Conservation (phyloP, 352 stramenopile genomes). For the Globisporangium cystogenes region DNA sequence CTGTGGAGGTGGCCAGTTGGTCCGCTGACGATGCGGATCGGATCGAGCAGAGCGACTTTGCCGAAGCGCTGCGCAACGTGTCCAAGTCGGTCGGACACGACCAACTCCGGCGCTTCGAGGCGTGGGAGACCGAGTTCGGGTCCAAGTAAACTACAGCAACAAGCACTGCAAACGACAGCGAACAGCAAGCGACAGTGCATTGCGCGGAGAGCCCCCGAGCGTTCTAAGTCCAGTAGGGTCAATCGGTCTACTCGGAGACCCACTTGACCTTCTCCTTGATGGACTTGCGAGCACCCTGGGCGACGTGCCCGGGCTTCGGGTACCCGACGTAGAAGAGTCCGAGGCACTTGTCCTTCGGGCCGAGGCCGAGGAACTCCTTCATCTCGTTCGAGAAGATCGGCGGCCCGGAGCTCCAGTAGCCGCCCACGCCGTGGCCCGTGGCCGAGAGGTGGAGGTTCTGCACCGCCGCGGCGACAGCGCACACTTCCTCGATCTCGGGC, state of each 20-base stretch:
- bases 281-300: constrained; percentile 53
- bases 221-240: not conserved
- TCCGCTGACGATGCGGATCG: not conserved
- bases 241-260: constrained; percentile 18
- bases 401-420: constrained; percentile 83
- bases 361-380: constrained; percentile 72
- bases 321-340: constrained; percentile 83
- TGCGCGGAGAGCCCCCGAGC: not conserved
- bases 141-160: constrained; percentile 55
- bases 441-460: constrained; percentile 84
- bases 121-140: constrained; percentile 79
- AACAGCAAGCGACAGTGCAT: not conserved
- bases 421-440: constrained; percentile 54
- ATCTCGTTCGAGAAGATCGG: constrained; percentile 67
- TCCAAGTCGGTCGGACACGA: constrained; percentile 78
- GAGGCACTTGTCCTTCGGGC: constrained; percentile 70
- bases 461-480: constrained; percentile 64
- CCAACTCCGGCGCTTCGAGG: constrained; percentile 64
- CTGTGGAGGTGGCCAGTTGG: not conserved
- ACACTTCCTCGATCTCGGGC: constrained; percentile 79
- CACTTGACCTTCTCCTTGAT: constrained; percentile 78
- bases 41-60: constrained; percentile 26
- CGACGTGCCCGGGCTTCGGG: constrained; percentile 39
- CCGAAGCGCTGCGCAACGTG: constrained; percentile 48
- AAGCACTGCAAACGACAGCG: not conserved